Evolutionary conservation across 441 rosid genomes (phyloP), one percentile per base, ranked within the genome.

Genomic region (Eutrema salsugineum): DNA sequence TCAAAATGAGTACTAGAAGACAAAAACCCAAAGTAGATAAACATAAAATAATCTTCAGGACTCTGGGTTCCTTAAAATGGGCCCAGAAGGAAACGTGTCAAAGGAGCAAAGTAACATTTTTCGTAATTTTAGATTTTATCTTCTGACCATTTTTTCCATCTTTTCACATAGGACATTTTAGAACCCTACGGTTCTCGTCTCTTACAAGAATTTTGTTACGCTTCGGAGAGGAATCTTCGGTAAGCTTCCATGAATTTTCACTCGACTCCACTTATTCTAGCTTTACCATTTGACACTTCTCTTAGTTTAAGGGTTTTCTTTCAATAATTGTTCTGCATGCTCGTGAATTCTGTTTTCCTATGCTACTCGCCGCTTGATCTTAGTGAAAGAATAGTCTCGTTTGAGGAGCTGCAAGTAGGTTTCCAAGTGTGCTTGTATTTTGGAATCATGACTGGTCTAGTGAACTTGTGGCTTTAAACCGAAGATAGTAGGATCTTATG

Each of bases 21-120:
- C 17, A 12, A 46, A 63, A 9, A 40, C n/a, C 4, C 0, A 14
- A 39, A 16, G 28, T 7, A 30, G 20, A 62, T 39, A 59, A 43
- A 24, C 2, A 10, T 54, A 55, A 53, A 24, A 46, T 9, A 64
- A 63, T 12, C 16, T 47, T 14, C 10, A 46, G 12, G 71, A 36
- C 28, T 43, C 32, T n/a, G 43, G 51, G 59, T 17, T 67, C 19
- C 43, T 44, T 19, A 0, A 47, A 44, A 15, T 35, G 55, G 56
- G 70, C 47, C 65, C 42, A 55, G 43, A 46, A 54, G 54, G 48
- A 72, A 58, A 64, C 77, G 66, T 3, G 77, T 73, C 66, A 66
- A 73, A 66, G 48, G 61, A 64, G 32, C 17, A 1, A 28, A 65
- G 46, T 30, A 48, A 44, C 11, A 66, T 30, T n/a, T 24, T 49